Percentiles rank a stretch among this genome's conserved stretches.
Evolutionary conservation across 164 flowering plant genomes (phyloP).

Genomic region (Magnolia kwangsiensis): DNA sequence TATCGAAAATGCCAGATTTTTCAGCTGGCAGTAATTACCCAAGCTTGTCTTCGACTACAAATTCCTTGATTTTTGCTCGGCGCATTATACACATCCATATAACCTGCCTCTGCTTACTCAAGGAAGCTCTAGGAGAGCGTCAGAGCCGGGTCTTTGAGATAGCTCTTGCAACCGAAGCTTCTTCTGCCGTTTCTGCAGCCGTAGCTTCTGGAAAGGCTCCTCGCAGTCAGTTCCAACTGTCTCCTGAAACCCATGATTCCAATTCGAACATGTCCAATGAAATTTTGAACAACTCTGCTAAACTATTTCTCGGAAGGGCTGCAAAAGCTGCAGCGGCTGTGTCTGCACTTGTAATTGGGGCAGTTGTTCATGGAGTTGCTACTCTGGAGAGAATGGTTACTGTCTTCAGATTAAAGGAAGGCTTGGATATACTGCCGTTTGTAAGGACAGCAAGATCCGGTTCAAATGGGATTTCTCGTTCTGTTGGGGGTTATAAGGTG

Average conservation of each 20-base stretch:
- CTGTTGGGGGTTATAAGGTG: conserved; percentile 48
- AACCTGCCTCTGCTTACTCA: conserved; percentile 69
- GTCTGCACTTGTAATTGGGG: conserved; percentile 82
- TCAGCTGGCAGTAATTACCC: conserved; percentile 35
- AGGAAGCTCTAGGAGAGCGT: conserved; percentile 96
- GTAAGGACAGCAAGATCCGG: conserved; percentile 55
- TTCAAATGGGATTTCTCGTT: conserved; percentile 81
- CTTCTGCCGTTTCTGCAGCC: conserved; percentile 61
- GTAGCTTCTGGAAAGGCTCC: conserved; percentile 67
- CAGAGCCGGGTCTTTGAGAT: conserved; percentile 90
- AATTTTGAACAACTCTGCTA: conserved; percentile 38
- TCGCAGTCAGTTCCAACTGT: conserved; percentile 63
- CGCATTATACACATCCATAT: conserved; percentile 62
- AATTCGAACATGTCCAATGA: conserved; percentile 52
- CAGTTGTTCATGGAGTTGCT: conserved; percentile 73
- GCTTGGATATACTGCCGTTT: conserved; percentile 75
- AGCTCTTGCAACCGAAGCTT: conserved; percentile 88
- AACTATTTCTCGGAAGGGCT: conserved; percentile 46
- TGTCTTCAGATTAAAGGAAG: conserved; percentile 76
- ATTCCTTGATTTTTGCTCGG: conserved; percentile 50
- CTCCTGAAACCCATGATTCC: conserved; percentile 71
- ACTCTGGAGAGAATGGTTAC: conserved; percentile 88
- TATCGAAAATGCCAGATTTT: conserved; percentile 68
- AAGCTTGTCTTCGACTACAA: conserved; percentile 39
- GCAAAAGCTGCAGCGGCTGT: conserved; percentile 70